phyloP scores from a whole-genome alignment of 2,329 filamentous ascomycete species.

The Paecilomyces dactylethromorphus region DNA sequence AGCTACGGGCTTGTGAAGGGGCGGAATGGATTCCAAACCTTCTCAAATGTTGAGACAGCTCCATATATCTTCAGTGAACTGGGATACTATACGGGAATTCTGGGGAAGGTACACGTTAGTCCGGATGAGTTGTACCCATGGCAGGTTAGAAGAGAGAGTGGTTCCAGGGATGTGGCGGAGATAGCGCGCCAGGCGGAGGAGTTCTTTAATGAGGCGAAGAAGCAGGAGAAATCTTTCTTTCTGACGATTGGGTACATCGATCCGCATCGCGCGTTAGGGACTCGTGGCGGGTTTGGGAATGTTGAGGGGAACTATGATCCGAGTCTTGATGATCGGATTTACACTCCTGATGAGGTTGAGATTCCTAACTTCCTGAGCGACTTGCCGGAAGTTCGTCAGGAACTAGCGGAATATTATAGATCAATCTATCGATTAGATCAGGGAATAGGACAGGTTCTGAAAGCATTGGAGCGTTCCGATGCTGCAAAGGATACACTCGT shows the following conservation, averaged over 20 bases:
- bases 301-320: slow-evolving; percentile 22
- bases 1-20: slow-evolving; percentile 39
- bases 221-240: slow-evolving; percentile 32
- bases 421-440: slow-evolving; percentile 36
- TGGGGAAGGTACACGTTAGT: slow-evolving; percentile 46
- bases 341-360: slow-evolving; percentile 27
- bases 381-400: slow-evolving; percentile 32
- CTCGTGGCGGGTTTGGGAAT: slow-evolving; percentile 41
- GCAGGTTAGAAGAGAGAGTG: slow-evolving; percentile 35
- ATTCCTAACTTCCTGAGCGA: slow-evolving; percentile 39
- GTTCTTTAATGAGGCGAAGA: slow-evolving; percentile 32
- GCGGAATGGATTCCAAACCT: slow-evolving; percentile 39
- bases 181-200: slow-evolving; percentile 31
- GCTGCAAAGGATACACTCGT: slow-evolving; percentile 31
- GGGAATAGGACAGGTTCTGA: slow-evolving; percentile 26
- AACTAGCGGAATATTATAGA: slow-evolving; percentile 39
- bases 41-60: slow-evolving; percentile 37
- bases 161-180: slow-evolving; percentile 38
- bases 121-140: slow-evolving; percentile 37
- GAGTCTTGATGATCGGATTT: slow-evolving; percentile 16
- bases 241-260: slow-evolving; percentile 44
- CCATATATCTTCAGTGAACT: slow-evolving; percentile 32
- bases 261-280: slow-evolving; percentile 38
- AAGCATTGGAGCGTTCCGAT: slow-evolving; percentile 22
- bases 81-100: slow-evolving; percentile 42